Percentiles rank a stretch among this genome's conserved stretches.
Conservation (phyloP, 2,329 filamentous ascomycete species). For the Xylaria sp. region DNA sequence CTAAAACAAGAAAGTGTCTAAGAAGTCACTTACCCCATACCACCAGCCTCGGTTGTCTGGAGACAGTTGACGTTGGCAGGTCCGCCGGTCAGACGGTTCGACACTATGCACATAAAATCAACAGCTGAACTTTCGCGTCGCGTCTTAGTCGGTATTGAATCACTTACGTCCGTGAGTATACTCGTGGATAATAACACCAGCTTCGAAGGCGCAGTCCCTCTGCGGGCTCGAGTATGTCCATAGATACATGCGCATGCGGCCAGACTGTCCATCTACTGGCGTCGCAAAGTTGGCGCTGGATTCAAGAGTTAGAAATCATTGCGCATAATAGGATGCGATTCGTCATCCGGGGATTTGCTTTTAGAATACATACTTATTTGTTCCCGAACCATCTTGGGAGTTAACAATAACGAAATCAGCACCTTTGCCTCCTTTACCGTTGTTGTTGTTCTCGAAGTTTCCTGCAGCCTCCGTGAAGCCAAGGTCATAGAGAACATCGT, state of each 20-base stretch:
- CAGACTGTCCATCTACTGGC: conserved; percentile 60
- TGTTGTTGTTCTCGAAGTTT: conserved; percentile 70
- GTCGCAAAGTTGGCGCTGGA: conserved; percentile 58
- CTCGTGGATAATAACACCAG: conserved; percentile 70
- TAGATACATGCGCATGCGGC: conserved; percentile 70
- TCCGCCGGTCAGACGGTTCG: conserved; percentile 68
- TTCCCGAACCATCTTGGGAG: conserved; percentile 65
- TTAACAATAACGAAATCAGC: conserved; percentile 67
- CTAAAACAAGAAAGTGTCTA: neutral
- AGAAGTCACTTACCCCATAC: conserved; percentile 52
- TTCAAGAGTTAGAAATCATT: conserved; percentile 7
- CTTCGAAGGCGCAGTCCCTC: conserved; percentile 68
- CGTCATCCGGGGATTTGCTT: no score
- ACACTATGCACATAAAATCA: conserved; percentile 51
- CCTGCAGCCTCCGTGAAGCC: conserved; percentile 69
- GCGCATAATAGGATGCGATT: neutral
- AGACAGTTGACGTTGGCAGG: conserved; percentile 64
- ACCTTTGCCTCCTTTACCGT: conserved; percentile 62
- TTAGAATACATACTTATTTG: conserved; percentile 57
- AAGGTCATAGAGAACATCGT: conserved; percentile 67
- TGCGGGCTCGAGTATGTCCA: conserved; percentile 61
- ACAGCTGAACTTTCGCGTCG: neutral
- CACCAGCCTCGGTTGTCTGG: conserved; percentile 55
- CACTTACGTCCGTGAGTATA: conserved; percentile 62
- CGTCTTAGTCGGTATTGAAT: neutral